A percentile compares a stretch with the other conserved stretches of the same genome.
Evolutionary conservation across 345 rosid genomes (phyloP).

Genomic region (Linum tenue): DNA sequence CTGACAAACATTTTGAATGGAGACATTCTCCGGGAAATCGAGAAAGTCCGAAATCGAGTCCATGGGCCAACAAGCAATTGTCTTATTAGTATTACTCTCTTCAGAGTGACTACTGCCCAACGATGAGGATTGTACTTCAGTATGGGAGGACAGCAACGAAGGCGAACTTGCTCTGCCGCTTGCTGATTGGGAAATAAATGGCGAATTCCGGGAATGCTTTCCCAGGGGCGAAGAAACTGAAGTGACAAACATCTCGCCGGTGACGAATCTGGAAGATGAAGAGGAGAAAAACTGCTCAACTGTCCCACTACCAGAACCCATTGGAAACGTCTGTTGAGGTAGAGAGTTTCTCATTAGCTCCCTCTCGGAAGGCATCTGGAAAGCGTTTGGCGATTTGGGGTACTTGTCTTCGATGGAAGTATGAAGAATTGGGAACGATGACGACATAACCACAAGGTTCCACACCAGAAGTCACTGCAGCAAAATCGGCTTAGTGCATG

Average conservation of each 20-base stretch:
- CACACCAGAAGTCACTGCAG: background rate
- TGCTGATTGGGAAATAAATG: conserved; percentile 43
- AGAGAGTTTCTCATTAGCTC: conserved; percentile 33
- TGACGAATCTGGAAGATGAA: conserved; percentile 20
- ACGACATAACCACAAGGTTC: conserved; percentile 24
- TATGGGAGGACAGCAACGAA: conserved; percentile 19
- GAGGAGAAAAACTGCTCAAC: conserved; percentile 29
- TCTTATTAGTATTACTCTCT: conserved; percentile 22
- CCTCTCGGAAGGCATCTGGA: conserved; percentile 39
- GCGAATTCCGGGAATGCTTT: conserved; percentile 32
- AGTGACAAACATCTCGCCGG: conserved; percentile 14
- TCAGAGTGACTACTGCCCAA: conserved; percentile 24
- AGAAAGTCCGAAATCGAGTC: conserved; percentile 44
- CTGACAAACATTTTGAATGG: conserved; percentile 32
- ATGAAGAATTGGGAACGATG: conserved; percentile 36
- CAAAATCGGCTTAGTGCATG: background rate
- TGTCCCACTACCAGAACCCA: conserved; percentile 25
- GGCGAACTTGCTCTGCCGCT: conserved; percentile 24
- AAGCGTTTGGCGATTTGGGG: conserved; percentile 27
- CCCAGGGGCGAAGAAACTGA: conserved; percentile 24
- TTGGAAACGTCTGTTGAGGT: conserved; percentile 28
- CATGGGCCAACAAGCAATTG: conserved; percentile 29
- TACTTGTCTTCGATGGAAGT: conserved; percentile 26
- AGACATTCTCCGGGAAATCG: conserved; percentile 35
- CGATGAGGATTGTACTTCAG: conserved; percentile 29